A percentile compares a stretch with the other conserved stretches of the same genome.
Evolutionary conservation across 225 moss, liverwort and hornwort species (phyloP).

Genomic region (Sphagnum tenellum): DNA sequence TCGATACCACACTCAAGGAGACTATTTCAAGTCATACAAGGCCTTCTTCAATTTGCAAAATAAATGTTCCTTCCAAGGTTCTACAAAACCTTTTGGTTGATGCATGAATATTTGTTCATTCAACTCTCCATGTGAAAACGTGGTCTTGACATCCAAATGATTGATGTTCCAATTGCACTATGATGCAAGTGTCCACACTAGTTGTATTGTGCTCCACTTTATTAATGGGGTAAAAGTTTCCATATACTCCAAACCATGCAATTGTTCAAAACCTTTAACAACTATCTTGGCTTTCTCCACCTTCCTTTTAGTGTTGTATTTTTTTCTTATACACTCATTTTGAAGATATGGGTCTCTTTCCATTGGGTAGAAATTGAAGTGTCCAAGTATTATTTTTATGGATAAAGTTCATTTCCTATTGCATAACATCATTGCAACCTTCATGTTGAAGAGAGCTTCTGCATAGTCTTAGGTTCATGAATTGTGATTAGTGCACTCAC

Average conservation of each 20-base stretch:
- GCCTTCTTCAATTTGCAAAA: conserved; percentile 4
- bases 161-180: background rate
- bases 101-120: conserved; percentile 6
- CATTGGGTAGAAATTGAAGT: no score
- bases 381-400: no score
- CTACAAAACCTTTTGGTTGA: conserved; percentile 1
- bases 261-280: conserved; percentile 4
- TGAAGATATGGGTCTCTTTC: no score
- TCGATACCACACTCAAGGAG: conserved; percentile 4
- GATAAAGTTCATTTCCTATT: no score
- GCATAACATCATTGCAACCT: no score
- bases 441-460: no score
- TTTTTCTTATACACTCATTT: no score
- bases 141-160: conserved; percentile 4
- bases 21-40: conserved; percentile 5
- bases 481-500: no score
- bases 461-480: no score
- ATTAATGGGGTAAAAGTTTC: conserved; percentile 4
- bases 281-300: background rate
- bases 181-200: background rate
- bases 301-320: background rate
- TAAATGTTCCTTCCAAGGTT: background rate
- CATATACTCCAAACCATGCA: background rate
- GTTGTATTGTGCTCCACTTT: conserved; percentile 1
- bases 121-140: conserved; percentile 7